Base-by-base conservation (phyloP, 805 yeast species). In the Yarrowia sp. region DNA sequence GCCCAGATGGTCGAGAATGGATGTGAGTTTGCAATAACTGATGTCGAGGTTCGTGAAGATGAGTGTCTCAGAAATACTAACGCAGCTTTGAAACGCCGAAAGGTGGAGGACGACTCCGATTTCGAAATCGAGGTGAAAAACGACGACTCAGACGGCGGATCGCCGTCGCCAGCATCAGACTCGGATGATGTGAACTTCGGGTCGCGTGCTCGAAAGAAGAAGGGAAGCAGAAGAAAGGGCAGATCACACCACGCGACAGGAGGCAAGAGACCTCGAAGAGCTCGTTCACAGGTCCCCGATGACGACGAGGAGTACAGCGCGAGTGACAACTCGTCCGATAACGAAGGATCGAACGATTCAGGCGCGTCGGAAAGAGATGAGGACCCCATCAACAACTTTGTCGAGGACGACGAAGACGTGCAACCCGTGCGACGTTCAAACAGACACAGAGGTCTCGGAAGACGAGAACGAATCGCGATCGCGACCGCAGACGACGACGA, bases 401-500 rank as follows among this genome's bases (percentile, higher is more conserved):
- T 63, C 3, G 67, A 63, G 40, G 67, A 63, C 19, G 67, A 63
- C n/a, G 55, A 48, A 12, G 56, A 48, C n/a, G 48, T 56, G 45
- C 56, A n/a, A 8, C 67, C 67, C 12, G 55, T 46, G 8, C 55
- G 67, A 63, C 56, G 56, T 2, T 38, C 55, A 7, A n/a, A 5
- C n/a, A 35, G 56, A 59, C 52, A 35, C 32, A 32, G 52, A 32
- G 52, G 65, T 3, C 65, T 59, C 14, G 65, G 65, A 3, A 35
- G 65, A 32, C 52, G 52, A 2, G 65, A 59, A 12, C 22, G 56
- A 22, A 63, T 63, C 59, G 22, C 68, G 9, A 65, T 50, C 7
- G 59, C 52, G 1, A 41, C 68, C 8, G 72, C 72, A 15, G 70
- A 68, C 35, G 72, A 67, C 38, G 72, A 69, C 26, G 67, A 69